Conservation (phyloP, 306 rosid species). For the Notholithocarpus densiflorus region DNA sequence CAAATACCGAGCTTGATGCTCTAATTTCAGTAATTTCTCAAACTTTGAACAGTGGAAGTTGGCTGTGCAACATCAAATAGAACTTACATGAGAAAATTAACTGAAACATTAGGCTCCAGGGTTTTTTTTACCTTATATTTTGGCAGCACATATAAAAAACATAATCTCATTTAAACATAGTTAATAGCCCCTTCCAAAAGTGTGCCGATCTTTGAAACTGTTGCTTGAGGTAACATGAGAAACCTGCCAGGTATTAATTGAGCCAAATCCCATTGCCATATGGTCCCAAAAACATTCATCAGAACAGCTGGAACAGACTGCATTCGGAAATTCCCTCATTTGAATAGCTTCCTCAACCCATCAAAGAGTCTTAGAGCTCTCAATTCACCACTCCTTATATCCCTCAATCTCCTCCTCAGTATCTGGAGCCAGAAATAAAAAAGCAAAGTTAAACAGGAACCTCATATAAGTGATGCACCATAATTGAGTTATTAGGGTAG, state of each 20-base stretch:
- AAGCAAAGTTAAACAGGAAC: not conserved
- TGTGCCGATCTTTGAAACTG: not conserved
- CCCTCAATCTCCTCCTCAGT: constrained; percentile 73
- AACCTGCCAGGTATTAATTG: not conserved
- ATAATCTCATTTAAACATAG: not conserved
- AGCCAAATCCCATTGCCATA: constrained; percentile 13
- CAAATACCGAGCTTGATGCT: too few species aligned
- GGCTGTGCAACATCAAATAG: not conserved
- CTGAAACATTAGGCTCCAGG: not conserved
- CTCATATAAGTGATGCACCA: not conserved
- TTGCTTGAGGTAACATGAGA: not conserved
- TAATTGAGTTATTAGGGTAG: not conserved
- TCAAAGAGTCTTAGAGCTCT: constrained; percentile 68
- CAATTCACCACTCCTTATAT: constrained; percentile 76
- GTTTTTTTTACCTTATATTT: too few species aligned
- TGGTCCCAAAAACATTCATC: not conserved
- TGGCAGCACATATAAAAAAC: too few species aligned
- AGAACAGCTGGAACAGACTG: not conserved
- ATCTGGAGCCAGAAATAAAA: constrained; percentile 50
- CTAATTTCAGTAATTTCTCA: too few species aligned
- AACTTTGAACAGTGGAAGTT: too few species aligned
- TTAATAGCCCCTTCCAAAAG: not conserved
- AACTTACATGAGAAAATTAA: not conserved
- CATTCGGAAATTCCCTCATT: constrained; percentile 34
- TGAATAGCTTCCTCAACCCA: constrained; percentile 67